These are phyloP conservation scores for Naganishia onofrii DNA, from an alignment of 768 basidiomycete species.

Conservation along the genomic window DNA sequence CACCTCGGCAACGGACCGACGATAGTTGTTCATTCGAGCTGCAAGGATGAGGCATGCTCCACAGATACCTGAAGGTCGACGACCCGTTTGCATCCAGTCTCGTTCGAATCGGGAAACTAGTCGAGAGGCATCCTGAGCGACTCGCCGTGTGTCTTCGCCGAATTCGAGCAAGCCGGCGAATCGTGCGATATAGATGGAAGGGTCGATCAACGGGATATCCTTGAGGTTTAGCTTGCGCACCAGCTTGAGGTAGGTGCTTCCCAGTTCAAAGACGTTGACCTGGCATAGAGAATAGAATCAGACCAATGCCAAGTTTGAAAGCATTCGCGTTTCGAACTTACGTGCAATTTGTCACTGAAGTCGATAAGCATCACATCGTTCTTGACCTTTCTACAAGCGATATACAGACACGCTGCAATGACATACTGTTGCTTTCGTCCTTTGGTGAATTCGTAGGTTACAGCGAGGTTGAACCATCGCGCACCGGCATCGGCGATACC, in stretches of 20 bases:
- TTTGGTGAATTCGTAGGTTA: slow-evolving; percentile 89
- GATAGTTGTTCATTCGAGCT: slow-evolving; percentile 97
- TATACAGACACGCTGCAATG: slow-evolving; percentile 91
- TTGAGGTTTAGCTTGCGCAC: slow-evolving; percentile 76
- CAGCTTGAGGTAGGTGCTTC: slow-evolving; percentile 91
- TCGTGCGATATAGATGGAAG: slow-evolving; percentile 92
- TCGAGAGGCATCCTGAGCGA: slow-evolving; percentile 88
- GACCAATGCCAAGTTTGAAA: background rate
- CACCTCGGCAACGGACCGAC: slow-evolving; percentile 87
- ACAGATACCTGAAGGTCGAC: slow-evolving; percentile 94
- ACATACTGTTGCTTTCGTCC: slow-evolving; percentile 89
- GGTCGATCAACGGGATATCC: slow-evolving; percentile 83
- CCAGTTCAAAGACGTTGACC: slow-evolving; percentile 97
- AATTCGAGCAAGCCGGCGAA: slow-evolving; percentile 94
- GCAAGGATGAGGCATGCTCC: slow-evolving; percentile 92
- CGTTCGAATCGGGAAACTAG: slow-evolving; percentile 90
- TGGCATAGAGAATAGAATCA: slow-evolving; percentile 44
- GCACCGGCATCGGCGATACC: slow-evolving; percentile 75
- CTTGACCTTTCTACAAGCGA: slow-evolving; percentile 86
- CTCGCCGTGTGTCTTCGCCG: slow-evolving; percentile 85
- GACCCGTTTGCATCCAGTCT: slow-evolving; percentile 95
- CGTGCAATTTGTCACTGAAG: slow-evolving; percentile 93
- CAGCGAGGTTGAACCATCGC: slow-evolving; percentile 85
- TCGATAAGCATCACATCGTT: slow-evolving; percentile 98
- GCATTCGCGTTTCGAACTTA: slow-evolving; percentile 45